Base-by-base conservation (phyloP, 2,329 filamentous ascomycete species). In the Penicillium sp. region DNA sequence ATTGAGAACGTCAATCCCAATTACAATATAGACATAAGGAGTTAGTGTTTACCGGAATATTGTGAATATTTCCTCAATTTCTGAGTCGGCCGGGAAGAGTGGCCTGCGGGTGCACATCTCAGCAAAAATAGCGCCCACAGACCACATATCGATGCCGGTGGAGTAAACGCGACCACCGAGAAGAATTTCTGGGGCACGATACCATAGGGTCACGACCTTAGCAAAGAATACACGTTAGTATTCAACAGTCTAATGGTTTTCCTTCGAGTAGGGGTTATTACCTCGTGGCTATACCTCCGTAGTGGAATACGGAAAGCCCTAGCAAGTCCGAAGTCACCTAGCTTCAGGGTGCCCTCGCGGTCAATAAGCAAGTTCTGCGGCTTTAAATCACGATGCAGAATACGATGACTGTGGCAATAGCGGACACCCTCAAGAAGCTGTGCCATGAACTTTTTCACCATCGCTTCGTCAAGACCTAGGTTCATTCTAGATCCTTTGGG, bases 61-160 rank as follows among this genome's bases (percentile, higher is more conserved):
- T 74, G 91, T 93, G 78, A 94, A 94, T 64, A 94, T 94, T 71
- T 94, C 87, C 63, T 94, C 88, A 70, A 94, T 94, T 67, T 94
- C 88, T 3, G 87, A 93, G 67, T 95, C 89, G 52, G 89, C 89
- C 12, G 89, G 88, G 75, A 95, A 95, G 40, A 95, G 77, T 4
- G 89, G 88, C 72, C 94, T 94, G 63, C 88, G 82, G 1, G 89
- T 95, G 72, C 88, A 94, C 89, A 95, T 95, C 71, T 95, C 89
- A 9, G 89, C 89, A 69, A 95, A 95, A 69, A 95, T 95, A 70
- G 88, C 93, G 53, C 89, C 89, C 43, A 90, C 84, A 31, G 87
- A 93, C 89, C 89, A 95, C 87, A 95, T 95, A 65, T 95, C 89
- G 37, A 95, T 88, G 50, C 89, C 88, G 13, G 89, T 95, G 13